These are phyloP conservation scores for Phytophthora sansomeana DNA, from an alignment of 352 stramenopile species.

Conservation along the genomic window DNA sequence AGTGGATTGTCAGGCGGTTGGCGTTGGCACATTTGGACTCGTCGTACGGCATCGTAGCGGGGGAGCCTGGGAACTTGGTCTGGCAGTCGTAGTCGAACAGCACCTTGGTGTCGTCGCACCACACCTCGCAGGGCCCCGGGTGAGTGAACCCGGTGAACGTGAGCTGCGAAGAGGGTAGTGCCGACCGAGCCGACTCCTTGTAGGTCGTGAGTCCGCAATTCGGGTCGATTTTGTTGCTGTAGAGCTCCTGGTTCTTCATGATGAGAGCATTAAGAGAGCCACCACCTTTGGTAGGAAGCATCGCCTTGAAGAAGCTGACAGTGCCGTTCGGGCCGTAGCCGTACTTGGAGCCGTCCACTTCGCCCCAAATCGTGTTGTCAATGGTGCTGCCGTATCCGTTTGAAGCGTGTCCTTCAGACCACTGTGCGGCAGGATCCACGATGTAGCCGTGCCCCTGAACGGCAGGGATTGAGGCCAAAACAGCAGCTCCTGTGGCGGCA, in stretches of 20 bases:
- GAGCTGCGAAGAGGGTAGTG: constrained; percentile 45
- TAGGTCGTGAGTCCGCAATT: constrained; percentile 51
- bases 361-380: constrained; percentile 46
- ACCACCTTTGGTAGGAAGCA: constrained; percentile 44
- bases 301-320: constrained; percentile 46
- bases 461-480: constrained; percentile 24
- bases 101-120: constrained; percentile 66
- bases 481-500: constrained; percentile 31
- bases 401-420: constrained; percentile 43
- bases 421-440: constrained; percentile 48
- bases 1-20: constrained; percentile 62
- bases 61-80: constrained; percentile 41
- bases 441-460: constrained; percentile 51
- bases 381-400: constrained; percentile 65
- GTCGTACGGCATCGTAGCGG: constrained; percentile 53
- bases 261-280: constrained; percentile 52
- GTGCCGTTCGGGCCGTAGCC: constrained; percentile 48
- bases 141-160: constrained; percentile 67
- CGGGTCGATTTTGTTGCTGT: constrained; percentile 38
- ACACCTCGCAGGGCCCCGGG: constrained; percentile 64
- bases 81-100: constrained; percentile 58
- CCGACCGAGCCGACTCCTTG: constrained; percentile 45
- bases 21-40: constrained; percentile 47
- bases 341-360: constrained; percentile 47
- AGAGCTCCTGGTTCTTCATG: constrained; percentile 53